Evolutionary conservation across 768 basidiomycete genomes (phyloP).

Genomic region (Termitomyces sp.): DNA sequence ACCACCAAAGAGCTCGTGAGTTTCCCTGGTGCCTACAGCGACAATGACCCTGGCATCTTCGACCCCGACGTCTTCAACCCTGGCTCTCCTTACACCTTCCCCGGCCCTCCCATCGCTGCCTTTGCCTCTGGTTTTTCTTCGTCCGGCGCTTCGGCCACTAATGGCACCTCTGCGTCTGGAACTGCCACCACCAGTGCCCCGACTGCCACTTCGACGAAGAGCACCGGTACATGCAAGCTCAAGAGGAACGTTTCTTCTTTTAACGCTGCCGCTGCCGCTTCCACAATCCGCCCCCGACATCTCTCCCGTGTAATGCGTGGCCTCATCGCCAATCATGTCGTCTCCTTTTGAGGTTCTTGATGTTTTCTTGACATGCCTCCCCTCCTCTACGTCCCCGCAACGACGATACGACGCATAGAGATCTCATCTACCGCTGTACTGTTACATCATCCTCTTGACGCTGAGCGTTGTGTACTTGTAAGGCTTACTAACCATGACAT

Average conservation of each 20-base stretch:
- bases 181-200: background rate
- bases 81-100: slow-evolving; percentile 36
- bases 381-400: background rate
- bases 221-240: slow-evolving; percentile 17
- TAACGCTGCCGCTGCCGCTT: background rate
- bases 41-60: slow-evolving; percentile 69
- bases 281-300: slow-evolving; percentile 19
- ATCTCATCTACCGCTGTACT: background rate
- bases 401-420: background rate
- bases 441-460: background rate
- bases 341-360: background rate
- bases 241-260: slow-evolving; percentile 6
- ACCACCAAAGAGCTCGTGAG: slow-evolving; percentile 46
- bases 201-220: slow-evolving; percentile 9
- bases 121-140: slow-evolving; percentile 25
- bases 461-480: slow-evolving; percentile 6
- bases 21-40: slow-evolving; percentile 72
- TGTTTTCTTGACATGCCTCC: background rate
- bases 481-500: background rate
- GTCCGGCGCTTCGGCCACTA: background rate
- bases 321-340: slow-evolving; percentile 11
- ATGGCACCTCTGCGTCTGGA: slow-evolving; percentile 5
- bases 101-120: slow-evolving; percentile 47
- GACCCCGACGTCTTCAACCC: slow-evolving; percentile 42
- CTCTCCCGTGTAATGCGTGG: slow-evolving; percentile 28